phyloP scores from a whole-genome alignment of 2,329 filamentous ascomycete genomes.

The Colletotrichum brevisporum region DNA sequence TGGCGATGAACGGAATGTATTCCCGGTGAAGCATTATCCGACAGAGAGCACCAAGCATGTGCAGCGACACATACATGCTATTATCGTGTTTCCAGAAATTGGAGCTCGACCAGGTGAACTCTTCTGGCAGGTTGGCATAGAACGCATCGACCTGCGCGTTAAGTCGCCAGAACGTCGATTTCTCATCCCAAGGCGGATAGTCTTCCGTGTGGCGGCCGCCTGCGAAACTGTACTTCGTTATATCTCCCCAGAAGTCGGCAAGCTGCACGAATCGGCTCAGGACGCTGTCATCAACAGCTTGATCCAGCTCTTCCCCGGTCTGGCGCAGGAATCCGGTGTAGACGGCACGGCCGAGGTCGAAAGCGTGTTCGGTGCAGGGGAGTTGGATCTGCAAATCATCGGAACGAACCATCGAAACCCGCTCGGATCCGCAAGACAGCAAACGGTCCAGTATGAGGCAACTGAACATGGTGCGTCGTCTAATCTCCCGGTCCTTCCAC shows the following conservation, averaged over 20 bases:
- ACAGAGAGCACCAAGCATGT: constrained; percentile 76
- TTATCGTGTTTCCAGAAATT: constrained; percentile 78
- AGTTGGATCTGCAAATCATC: constrained; percentile 75
- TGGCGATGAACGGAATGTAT: constrained; percentile 76
- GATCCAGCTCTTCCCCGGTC: constrained; percentile 35
- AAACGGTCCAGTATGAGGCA: constrained; percentile 81
- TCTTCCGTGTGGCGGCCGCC: constrained; percentile 65
- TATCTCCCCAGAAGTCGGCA: constrained; percentile 72
- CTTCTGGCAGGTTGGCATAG: constrained; percentile 51
- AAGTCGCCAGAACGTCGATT: constrained; percentile 68
- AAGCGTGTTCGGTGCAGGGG: constrained; percentile 76
- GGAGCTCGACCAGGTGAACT: constrained; percentile 64
- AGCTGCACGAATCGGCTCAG: constrained; percentile 69
- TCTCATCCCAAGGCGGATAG: constrained; percentile 70
- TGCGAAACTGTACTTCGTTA: constrained; percentile 68
- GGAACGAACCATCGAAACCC: constrained; percentile 70
- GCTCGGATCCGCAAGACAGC: constrained; percentile 74
- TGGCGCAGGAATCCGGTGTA: constrained; percentile 63
- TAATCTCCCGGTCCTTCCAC: constrained; percentile 67
- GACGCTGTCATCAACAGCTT: constrained; percentile 59
- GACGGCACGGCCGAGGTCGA: constrained; percentile 73
- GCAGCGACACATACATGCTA: constrained; percentile 76
- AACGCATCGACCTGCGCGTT: constrained; percentile 66
- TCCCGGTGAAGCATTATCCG: constrained; percentile 78
- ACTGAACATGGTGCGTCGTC: constrained; percentile 80